Evolutionary conservation across 495 filamentous ascomycete species (phyloP).

Genomic region (Astrothelium subdiscretum): DNA sequence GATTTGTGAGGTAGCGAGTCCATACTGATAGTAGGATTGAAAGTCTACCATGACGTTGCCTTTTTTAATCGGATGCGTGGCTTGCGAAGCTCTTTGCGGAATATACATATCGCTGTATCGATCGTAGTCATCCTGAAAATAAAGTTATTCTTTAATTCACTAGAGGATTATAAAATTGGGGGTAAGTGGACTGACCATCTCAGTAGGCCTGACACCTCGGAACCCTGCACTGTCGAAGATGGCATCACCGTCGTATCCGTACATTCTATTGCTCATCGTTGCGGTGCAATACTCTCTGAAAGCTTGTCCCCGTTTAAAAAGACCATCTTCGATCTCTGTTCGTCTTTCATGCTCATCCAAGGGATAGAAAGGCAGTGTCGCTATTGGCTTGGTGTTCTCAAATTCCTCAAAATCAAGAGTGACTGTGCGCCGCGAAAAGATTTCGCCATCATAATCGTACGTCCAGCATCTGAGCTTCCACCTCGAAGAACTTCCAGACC

Average conservation of each 20-base stretch:
- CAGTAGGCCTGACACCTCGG: neutral
- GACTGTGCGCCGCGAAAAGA: neutral
- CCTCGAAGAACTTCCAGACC: neutral
- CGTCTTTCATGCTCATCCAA: conserved; percentile 1
- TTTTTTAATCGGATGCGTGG: conserved; percentile 2
- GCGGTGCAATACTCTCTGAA: conserved; percentile 4
- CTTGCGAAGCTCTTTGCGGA: neutral
- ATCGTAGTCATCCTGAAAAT: neutral
- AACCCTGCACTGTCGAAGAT: conserved; percentile 3
- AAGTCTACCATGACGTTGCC: conserved; percentile 16
- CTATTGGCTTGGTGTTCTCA: conserved; percentile 6
- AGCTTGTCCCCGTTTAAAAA: conserved; percentile 1
- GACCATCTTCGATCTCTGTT: neutral
- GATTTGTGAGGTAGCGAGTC: neutral
- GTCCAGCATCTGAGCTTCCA: conserved; percentile 7
- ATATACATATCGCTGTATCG: neutral
- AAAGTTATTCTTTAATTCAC: neutral
- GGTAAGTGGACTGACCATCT: neutral
- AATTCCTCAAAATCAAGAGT: conserved; percentile 9
- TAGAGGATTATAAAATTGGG: neutral
- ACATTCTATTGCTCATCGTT: conserved; percentile 8
- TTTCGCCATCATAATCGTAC: conserved; percentile 14
- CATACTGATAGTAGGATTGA: conserved; percentile 11
- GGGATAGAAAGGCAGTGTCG: conserved; percentile 11
- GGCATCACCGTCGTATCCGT: conserved; percentile 7